Base-by-base conservation (phyloP, 257 asterid genomes). In the Solanum stenotomum region DNA sequence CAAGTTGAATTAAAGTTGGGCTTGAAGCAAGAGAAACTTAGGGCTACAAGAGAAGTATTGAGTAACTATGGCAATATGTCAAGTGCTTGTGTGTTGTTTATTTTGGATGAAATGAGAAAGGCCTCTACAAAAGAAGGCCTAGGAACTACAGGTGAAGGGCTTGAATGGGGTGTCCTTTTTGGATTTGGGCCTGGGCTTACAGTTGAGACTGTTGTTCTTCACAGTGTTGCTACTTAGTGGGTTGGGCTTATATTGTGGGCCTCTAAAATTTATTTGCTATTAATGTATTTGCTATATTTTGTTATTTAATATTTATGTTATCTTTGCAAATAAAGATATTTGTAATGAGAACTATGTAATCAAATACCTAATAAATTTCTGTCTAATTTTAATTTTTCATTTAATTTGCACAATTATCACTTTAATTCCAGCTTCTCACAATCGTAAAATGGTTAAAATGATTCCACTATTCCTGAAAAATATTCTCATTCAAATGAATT, bases 161-260 rank as follows among this genome's bases (percentile, higher is more conserved):
- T 93, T 15, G 95, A 95, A 2, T 94, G 96, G 96, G 98, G 96
- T 11, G 96, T 94, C 20, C 91, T 94, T 44, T 93, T 94, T 18
- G 96, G 96, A 72, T 95, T 95, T 87, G 98, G 98, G 87, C 96
- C 97, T 61, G 98, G 98, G 20, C 93, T 95, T 37, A 95, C 96
- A 2, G 96, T 95, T 38, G 98, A 95, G 91, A 92, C 96, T 1
- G 94, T 94, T 63, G 95, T 95, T 42, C 93, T 95, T 14, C 98
- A 91, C 20, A 93, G 98, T 27, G 87, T 91, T 56, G 78, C 94
- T 0, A 76, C 88, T 87, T 87, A 89, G 27, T 85, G 37, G 70
- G 44, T 1, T 49, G 70, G 44, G 18, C 68, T 16, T 46, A 46
- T 10, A 8, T 8, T 77, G 35, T 77, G 61, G 35, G n/a, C 63